phyloP scores from a whole-genome alignment of 305 asterid species.

The Fraxinus ornus region DNA sequence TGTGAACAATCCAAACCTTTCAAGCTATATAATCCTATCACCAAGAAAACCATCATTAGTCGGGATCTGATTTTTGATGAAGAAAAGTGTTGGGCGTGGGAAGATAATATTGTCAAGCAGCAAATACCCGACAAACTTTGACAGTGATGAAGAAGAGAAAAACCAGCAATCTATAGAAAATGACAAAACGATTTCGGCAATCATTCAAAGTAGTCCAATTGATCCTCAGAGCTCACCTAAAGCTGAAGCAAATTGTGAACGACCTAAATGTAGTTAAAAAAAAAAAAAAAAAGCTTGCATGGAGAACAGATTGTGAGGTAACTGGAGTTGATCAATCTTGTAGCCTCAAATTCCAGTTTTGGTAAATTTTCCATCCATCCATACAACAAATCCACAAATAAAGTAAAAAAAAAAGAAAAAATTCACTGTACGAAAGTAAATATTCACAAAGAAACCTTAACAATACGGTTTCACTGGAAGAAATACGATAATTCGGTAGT shows the following conservation, averaged over 20 bases:
- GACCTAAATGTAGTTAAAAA: not conserved
- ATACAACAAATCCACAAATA: not conserved
- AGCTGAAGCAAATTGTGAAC: not conserved
- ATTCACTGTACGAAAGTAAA: not conserved
- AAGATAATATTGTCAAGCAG: not conserved
- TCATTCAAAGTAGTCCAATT: not conserved
- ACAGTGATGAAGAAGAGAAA: not conserved
- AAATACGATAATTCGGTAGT: conserved; percentile 56
- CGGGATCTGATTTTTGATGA: not conserved
- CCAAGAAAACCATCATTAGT: not conserved
- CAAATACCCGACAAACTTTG: not conserved
- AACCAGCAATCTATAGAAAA: not conserved
- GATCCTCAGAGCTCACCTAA: not conserved
- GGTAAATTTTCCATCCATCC: not conserved
- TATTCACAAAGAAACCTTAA: conserved; percentile 41
- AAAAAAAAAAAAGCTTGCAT: not conserved
- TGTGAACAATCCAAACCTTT: not conserved
- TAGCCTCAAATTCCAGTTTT: not conserved
- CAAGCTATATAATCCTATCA: not conserved
- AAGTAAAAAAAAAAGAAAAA: not conserved
- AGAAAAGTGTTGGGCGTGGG: not conserved
- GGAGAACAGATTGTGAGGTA: not conserved
- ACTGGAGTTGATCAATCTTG: not conserved
- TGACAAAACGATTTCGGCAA: not conserved
- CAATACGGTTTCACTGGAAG: conserved; percentile 53